Percentiles rank a stretch among this genome's conserved stretches.
These are phyloP conservation scores for Ustilago lituana DNA, from an alignment of 1,284 basidiomycete genomes.

Conservation along the genomic window DNA sequence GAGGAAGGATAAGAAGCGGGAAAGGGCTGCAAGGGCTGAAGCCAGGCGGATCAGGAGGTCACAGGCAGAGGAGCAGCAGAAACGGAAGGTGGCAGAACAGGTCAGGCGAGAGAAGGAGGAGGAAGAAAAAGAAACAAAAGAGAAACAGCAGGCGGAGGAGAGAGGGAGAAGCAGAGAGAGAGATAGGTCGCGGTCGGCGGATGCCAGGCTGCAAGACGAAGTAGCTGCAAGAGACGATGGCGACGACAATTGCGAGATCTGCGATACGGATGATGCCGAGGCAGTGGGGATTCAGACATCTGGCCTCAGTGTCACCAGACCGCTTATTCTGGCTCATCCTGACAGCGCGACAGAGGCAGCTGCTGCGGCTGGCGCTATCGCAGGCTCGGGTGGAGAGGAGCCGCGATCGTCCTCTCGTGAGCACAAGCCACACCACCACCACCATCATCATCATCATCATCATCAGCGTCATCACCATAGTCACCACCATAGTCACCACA, in stretches of 20 bases:
- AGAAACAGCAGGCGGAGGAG: slow-evolving; percentile 7
- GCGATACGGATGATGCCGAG: background rate
- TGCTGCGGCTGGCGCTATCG: slow-evolving; percentile 18
- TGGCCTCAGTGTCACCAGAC: slow-evolving; percentile 22
- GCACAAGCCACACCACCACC: slow-evolving; percentile 13
- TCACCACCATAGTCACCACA: slow-evolving; percentile 25
- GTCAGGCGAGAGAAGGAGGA: slow-evolving; percentile 1
- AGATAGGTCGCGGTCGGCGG: slow-evolving; percentile 25
- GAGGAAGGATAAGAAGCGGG: slow-evolving; percentile 24
- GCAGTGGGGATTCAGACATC: slow-evolving; percentile 2
- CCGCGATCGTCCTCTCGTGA: background rate
- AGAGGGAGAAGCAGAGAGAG: slow-evolving; percentile 43
- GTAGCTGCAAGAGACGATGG: background rate
- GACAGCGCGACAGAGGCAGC: slow-evolving; percentile 26
- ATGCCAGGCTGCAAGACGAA: slow-evolving; percentile 4
- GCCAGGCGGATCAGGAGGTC: slow-evolving; percentile 30
- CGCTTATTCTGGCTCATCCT: slow-evolving; percentile 17
- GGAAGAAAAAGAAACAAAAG: background rate
- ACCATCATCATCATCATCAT: slow-evolving; percentile 29
- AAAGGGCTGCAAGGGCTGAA: slow-evolving; percentile 20
- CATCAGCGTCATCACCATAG: slow-evolving; percentile 19
- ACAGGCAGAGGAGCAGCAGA: slow-evolving; percentile 26
- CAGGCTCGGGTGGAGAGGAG: slow-evolving; percentile 9
- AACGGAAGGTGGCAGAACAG: slow-evolving; percentile 15
- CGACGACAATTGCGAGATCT: background rate